Percentiles rank a stretch among this genome's conserved stretches.
Evolutionary conservation across 2,329 filamentous ascomycete species (phyloP).

Genomic region (Colletotrichum paranaense): DNA sequence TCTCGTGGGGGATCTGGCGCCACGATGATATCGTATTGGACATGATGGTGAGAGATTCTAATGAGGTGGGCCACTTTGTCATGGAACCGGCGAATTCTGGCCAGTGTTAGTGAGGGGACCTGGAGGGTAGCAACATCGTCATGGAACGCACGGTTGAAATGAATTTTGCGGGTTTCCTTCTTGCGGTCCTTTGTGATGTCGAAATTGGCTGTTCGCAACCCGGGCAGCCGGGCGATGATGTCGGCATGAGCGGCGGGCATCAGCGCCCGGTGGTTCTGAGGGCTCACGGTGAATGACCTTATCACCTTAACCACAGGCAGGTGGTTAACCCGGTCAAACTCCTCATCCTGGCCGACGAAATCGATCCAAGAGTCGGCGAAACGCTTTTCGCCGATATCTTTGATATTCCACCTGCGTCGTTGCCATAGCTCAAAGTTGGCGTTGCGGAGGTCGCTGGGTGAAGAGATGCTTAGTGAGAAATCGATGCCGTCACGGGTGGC

Average conservation of each 20-base stretch:
- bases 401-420: slow-evolving; percentile 35
- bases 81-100: slow-evolving; percentile 34
- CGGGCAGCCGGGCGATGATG: slow-evolving; percentile 37
- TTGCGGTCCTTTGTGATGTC: slow-evolving; percentile 35
- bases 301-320: slow-evolving; percentile 38
- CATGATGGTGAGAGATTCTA: slow-evolving; percentile 34
- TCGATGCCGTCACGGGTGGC: slow-evolving; percentile 30
- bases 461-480: slow-evolving; percentile 35
- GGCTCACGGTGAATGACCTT: slow-evolving; percentile 35
- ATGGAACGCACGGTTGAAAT: slow-evolving; percentile 29
- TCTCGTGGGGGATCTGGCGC: slow-evolving; percentile 38
- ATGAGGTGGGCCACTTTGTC: slow-evolving; percentile 34
- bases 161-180: slow-evolving; percentile 30
- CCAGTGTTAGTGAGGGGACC: slow-evolving; percentile 1
- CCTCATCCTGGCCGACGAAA: slow-evolving; percentile 36
- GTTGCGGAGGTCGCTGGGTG: slow-evolving; percentile 38
- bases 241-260: slow-evolving; percentile 38
- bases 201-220: slow-evolving; percentile 32
- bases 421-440: slow-evolving; percentile 37
- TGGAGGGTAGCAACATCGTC: not conserved
- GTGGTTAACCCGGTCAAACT: slow-evolving; percentile 27
- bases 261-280: slow-evolving; percentile 34
- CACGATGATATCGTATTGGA: slow-evolving; percentile 38
- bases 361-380: slow-evolving; percentile 37
- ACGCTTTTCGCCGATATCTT: slow-evolving; percentile 38